phyloP scores from a whole-genome alignment of 306 rosid species.

The Styphnolobium japonicum region DNA sequence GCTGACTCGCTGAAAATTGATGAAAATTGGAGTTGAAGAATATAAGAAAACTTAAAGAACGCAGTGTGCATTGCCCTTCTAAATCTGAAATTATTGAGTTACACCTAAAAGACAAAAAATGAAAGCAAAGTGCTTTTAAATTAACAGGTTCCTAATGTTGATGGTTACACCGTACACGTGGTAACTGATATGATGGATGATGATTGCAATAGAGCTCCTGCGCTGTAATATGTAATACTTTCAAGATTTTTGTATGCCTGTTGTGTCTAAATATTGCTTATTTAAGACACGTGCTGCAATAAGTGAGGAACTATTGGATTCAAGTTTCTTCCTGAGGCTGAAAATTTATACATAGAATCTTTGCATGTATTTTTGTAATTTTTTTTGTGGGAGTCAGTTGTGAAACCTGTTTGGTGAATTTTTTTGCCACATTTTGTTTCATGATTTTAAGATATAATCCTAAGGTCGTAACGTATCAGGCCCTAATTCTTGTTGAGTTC shows the following conservation, averaged over 20 bases:
- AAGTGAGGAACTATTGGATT: neutral
- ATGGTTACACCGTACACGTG: neutral
- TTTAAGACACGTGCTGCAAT: neutral
- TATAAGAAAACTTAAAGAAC: neutral
- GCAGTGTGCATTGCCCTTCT: neutral
- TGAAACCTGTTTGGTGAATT: neutral
- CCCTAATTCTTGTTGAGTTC: neutral
- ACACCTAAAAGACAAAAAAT: neutral
- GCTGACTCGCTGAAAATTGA: neutral
- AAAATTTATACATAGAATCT: neutral
- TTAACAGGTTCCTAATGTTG: neutral
- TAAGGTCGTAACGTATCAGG: neutral
- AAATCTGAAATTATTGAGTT: neutral
- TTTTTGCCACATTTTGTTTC: neutral
- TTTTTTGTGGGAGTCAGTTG: neutral
- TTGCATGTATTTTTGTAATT: neutral
- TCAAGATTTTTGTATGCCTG: neutral
- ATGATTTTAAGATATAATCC: neutral
- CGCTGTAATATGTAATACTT: neutral
- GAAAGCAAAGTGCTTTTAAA: neutral
- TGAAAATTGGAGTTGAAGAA: neutral
- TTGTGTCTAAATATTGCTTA: neutral
- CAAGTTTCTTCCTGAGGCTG: neutral
- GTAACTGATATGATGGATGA: neutral
- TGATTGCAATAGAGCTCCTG: neutral